Evolutionary conservation across 768 basidiomycete species (phyloP).

Genomic region (Boletus reticulatus): DNA sequence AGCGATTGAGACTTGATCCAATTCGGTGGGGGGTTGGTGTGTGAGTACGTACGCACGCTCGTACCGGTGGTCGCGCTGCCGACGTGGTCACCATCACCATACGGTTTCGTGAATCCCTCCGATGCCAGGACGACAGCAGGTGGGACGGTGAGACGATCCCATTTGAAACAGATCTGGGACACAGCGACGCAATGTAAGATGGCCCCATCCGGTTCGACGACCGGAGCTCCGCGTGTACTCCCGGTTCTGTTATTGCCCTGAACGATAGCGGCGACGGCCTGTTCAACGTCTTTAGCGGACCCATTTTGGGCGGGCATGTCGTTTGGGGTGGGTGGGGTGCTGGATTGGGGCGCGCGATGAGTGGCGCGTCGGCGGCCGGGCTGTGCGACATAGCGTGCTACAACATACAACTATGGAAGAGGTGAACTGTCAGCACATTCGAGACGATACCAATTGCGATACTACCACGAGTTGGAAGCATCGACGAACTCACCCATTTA

Average conservation of each 20-base stretch:
- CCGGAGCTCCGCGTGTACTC: background rate
- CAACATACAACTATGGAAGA: constrained; percentile 49
- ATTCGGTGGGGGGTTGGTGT: constrained; percentile 25
- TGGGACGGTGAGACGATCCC: constrained; percentile 69
- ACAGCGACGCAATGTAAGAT: constrained; percentile 61
- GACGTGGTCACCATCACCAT: background rate
- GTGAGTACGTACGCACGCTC: constrained; percentile 32
- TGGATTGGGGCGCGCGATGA: constrained; percentile 23
- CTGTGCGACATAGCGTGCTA: constrained; percentile 62
- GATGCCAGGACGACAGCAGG: constrained; percentile 58
- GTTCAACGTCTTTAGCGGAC: constrained; percentile 9
- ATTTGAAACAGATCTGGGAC: constrained; percentile 67
- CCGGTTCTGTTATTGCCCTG: background rate
- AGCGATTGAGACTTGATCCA: constrained; percentile 26
- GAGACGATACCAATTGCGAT: too few relatives aligned
- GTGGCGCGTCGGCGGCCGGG: constrained; percentile 26
- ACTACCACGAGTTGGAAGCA: background rate
- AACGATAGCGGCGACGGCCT: constrained; percentile 11
- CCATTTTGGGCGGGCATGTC: constrained; percentile 4
- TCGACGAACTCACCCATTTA: constrained; percentile 58
- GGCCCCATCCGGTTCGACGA: constrained; percentile 46
- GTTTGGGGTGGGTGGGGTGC: constrained; percentile 23
- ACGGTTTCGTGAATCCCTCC: constrained; percentile 50
- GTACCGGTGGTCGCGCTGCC: background rate
- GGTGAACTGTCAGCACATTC: background rate